A percentile compares a stretch with the other conserved stretches of the same genome.
phyloP scores from a whole-genome alignment of 1,284 basidiomycete genomes.

The Schizophyllum amplum region DNA sequence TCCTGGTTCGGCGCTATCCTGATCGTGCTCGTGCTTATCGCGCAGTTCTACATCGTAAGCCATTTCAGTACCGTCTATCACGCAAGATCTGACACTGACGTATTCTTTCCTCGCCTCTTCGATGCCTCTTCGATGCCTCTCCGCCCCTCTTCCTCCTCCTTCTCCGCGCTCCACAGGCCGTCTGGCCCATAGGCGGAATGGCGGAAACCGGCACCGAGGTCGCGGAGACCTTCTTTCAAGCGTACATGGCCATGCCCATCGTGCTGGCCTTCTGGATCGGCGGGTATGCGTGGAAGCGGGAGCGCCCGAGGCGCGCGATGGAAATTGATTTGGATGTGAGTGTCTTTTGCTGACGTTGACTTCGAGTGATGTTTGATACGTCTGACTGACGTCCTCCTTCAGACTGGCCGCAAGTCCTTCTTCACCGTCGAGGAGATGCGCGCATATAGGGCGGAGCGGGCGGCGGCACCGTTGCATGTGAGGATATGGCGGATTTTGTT shows the following conservation, averaged over 20 bases:
- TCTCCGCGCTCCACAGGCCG: slow-evolving; percentile 18
- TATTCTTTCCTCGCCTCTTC: no score
- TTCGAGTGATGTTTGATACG: no score
- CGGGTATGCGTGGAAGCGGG: slow-evolving; percentile 32
- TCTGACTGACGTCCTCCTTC: not conserved
- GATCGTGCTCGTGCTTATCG: slow-evolving; percentile 30
- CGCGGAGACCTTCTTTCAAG: slow-evolving; percentile 29
- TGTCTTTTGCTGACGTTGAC: slow-evolving; percentile 1
- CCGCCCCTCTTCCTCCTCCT: not conserved
- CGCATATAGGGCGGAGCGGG: slow-evolving; percentile 29
- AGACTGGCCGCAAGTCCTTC: slow-evolving; percentile 36
- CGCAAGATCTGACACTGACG: not conserved
- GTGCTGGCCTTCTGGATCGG: slow-evolving; percentile 29
- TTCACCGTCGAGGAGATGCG: slow-evolving; percentile 33
- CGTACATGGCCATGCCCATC: slow-evolving; percentile 30
- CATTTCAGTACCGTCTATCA: not conserved
- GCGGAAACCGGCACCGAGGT: slow-evolving; percentile 16
- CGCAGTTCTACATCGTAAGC: slow-evolving; percentile 35
- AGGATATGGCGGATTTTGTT: slow-evolving; percentile 27
- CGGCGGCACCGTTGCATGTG: slow-evolving; percentile 23
- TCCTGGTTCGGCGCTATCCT: slow-evolving; percentile 35
- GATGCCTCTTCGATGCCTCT: no score
- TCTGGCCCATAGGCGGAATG: slow-evolving; percentile 31
- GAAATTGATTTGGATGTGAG: slow-evolving; percentile 33
- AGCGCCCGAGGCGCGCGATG: slow-evolving; percentile 24